Base-by-base conservation (phyloP, 2,329 filamentous ascomycete species). In the Ceratocystis alfenasii region DNA sequence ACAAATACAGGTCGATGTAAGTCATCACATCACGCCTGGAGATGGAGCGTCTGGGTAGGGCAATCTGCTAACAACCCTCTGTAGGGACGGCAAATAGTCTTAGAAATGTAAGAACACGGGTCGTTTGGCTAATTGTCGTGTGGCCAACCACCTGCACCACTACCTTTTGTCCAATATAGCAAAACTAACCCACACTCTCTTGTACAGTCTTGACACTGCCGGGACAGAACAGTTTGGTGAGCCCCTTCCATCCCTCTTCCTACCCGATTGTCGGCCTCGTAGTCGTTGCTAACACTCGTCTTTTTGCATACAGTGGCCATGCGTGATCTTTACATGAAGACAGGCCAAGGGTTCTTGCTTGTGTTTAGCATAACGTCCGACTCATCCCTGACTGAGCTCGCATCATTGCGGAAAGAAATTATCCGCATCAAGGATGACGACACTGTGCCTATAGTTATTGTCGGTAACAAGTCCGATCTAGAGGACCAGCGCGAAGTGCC, bases 191-290 rank as follows among this genome's bases (percentile, higher is more conserved):
- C 48, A 36, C 28, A 12, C 57, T 17, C 41, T n/a, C 3, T 15
- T 36, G 22, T 63, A 65, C 72, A 89, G 87, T 73, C 83, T 95
- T 71, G 90, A 96, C 74, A 96, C 90, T 61, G 90, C 90, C 70
- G 90, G 90, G 67, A 95, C 90, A 70, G 90, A 95, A 75, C 90
- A 95, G 74, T 95, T 95, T 76, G 93, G 89, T 93, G 81, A 76
- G 87, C 80, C 28, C 25, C 36, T 65, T 60, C n/a, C 60, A 36
- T 66, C 67, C 44, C 41, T 65, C 61, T 63, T 41, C 45, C 63
- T 66, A 5, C 36, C 36, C 12, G 36, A 15, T 15, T 41, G 12
- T 12, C 10, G 10, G 10, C 10, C 36, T 41, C 10, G 10, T 41
- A 15, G 36, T 41, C 36, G 36, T 41, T 41, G 68, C 71, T 73